phyloP scores from a whole-genome alignment of 1,284 basidiomycete genomes.

The Spongispora temasekensis region DNA sequence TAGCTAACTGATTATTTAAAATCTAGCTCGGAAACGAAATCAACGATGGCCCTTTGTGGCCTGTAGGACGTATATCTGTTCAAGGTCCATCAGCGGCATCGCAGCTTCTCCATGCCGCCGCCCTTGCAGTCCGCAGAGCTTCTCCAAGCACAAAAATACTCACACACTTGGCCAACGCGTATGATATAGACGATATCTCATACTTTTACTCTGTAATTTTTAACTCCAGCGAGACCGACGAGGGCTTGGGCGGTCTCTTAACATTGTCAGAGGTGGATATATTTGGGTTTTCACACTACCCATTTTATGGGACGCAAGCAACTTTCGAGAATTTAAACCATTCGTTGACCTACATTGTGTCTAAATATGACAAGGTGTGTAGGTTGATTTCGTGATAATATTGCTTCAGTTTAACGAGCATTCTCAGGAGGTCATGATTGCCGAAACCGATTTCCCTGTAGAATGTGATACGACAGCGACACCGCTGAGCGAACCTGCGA shows the following conservation, averaged over 20 bases:
- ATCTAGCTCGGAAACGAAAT: conserved; percentile 21
- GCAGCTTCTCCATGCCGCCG: conserved; percentile 20
- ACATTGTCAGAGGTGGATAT: conserved; percentile 12
- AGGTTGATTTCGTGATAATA: background rate
- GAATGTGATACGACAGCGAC: conserved; percentile 7
- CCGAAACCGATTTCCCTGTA: conserved; percentile 17
- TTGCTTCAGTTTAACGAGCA: conserved; percentile 2
- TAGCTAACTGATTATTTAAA: conserved; percentile 4
- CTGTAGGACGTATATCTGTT: conserved; percentile 11
- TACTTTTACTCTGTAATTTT: conserved; percentile 16
- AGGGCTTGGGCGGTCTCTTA: conserved; percentile 4
- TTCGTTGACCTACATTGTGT: conserved; percentile 8
- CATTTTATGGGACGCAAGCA: conserved; percentile 10
- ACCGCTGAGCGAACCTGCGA: conserved; percentile 16
- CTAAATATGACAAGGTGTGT: conserved; percentile 15
- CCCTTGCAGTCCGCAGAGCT: conserved; percentile 12
- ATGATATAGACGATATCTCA: conserved; percentile 6
- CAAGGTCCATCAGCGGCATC: conserved; percentile 11
- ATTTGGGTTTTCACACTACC: conserved; percentile 13
- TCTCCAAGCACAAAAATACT: conserved; percentile 14
- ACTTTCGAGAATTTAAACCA: conserved; percentile 10
- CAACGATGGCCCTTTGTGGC: conserved; percentile 17
- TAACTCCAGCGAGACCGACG: background rate
- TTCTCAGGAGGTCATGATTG: conserved; percentile 17
- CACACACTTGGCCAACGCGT: conserved; percentile 15